Evolutionary conservation across 306 rosid species (phyloP), one percentile per base, ranked within the genome.

Genomic region (Medicago ruthenica): DNA sequence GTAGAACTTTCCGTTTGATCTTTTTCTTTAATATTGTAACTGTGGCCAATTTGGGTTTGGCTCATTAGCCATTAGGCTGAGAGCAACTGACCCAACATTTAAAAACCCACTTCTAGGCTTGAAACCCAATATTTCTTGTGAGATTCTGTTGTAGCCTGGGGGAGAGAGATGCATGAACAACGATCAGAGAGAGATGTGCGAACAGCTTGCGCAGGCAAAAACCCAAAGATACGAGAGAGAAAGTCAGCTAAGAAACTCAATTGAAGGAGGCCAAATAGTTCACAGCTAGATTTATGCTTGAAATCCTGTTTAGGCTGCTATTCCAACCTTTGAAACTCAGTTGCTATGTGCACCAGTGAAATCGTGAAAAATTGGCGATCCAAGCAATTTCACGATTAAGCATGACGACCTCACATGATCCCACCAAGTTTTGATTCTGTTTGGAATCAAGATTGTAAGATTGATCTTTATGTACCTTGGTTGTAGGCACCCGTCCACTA

Each of bases 391-490:
- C 36, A 57, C 36, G 6, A 57, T 34, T 22, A 9, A 57, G 63
- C 63, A 21, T 14, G 7, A 1, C 2, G 15, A 21, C 1, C n/a
- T 55, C 62, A 55, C 62, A 55, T 3, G 15, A 55, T 20, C 62
- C 13, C 62, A 21, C 62, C 62, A 55, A 11, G 9, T 21, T 57
- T 57, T 8, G 4, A 20, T 10, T 57, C 64, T 4, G 34, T 24
- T 11, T 6, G 17, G 64, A 36, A 24, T 57, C 16, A 58, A 11
- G 10, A 58, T 58, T 58, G 39, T 16, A 22, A 57, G 36, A 58
- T 58, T 58, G 39, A 58, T 58, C n/a, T 22, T 58, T 58, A 58
- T 11, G 37, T 58, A 22, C 64, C 16, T 22, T 58, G 64, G 39
- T 58, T 58, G 9, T 13, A 58, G 37, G 64, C 37, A 10, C 64